Conservation (phyloP, 129 eudicot species). For the Artemisia tridentata region DNA sequence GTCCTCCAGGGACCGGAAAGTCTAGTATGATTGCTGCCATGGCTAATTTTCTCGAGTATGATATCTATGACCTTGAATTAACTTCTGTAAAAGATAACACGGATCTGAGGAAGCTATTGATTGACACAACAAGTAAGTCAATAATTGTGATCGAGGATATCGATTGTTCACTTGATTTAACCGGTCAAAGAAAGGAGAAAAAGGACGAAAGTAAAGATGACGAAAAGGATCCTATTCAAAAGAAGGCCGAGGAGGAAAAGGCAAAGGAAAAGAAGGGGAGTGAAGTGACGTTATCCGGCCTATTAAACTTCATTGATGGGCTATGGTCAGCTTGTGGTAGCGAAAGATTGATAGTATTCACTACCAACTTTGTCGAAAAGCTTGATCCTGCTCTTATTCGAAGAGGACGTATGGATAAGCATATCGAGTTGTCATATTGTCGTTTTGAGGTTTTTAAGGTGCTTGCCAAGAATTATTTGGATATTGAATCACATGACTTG, state of each 20-base stretch:
- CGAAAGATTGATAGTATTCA: constrained; percentile 43
- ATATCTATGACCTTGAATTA: constrained; percentile 46
- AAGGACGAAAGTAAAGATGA: neutral
- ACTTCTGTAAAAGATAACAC: constrained; percentile 47
- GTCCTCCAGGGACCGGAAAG: constrained; percentile 25
- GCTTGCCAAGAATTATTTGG: constrained; percentile 36
- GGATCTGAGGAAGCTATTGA: constrained; percentile 41
- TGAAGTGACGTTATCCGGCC: constrained; percentile 45
- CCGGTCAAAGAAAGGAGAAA: constrained; percentile 43
- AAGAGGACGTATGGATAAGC: constrained; percentile 52
- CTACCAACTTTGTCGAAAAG: constrained; percentile 48
- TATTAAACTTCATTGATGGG: constrained; percentile 47
- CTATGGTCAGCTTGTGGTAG: constrained; percentile 53
- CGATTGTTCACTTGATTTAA: constrained; percentile 53
- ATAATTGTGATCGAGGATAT: constrained; percentile 60
- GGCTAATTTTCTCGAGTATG: constrained; percentile 24
- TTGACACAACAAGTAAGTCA: constrained; percentile 50
- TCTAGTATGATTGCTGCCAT: constrained; percentile 27
- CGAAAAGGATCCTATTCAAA: constrained; percentile 6
- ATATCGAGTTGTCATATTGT: constrained; percentile 47
- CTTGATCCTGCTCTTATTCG: constrained; percentile 56
- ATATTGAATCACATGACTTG: constrained; percentile 23
- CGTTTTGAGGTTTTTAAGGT: constrained; percentile 43
- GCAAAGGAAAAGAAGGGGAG: constrained; percentile 18
- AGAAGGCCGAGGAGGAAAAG: constrained; percentile 24